Percentiles rank a stretch among this genome's conserved stretches.
phyloP scores from a whole-genome alignment of 768 basidiomycete species.

The Lactarius hengduanensis region DNA sequence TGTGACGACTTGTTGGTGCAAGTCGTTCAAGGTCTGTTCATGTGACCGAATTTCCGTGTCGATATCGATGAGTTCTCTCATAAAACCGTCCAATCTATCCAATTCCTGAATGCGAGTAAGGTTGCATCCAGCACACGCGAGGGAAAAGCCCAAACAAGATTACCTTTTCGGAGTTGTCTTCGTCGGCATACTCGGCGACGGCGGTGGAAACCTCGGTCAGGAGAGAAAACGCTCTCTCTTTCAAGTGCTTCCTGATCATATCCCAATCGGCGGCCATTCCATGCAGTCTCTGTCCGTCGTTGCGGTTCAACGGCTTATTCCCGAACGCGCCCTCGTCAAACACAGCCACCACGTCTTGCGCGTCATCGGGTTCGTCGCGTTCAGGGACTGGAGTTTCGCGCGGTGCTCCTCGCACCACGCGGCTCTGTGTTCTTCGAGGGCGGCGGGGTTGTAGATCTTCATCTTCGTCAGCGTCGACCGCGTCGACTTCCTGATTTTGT shows the following conservation, averaged over 20 bases:
- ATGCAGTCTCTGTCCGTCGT: slow-evolving; percentile 50
- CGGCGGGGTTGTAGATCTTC: slow-evolving; percentile 38
- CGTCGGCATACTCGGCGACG: slow-evolving; percentile 62
- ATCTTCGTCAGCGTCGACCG: slow-evolving; percentile 44
- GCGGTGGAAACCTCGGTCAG: slow-evolving; percentile 54
- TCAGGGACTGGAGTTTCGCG: slow-evolving; percentile 32
- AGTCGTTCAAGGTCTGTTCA: slow-evolving; percentile 48
- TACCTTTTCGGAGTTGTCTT: slow-evolving; percentile 53
- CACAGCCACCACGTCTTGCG: slow-evolving; percentile 32
- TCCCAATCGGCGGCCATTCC: slow-evolving; percentile 66
- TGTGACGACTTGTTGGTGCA: slow-evolving; percentile 55
- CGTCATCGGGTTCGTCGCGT: slow-evolving; percentile 37
- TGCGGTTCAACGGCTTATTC: slow-evolving; percentile 63
- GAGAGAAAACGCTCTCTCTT: slow-evolving; percentile 43
- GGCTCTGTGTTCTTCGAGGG: slow-evolving; percentile 35
- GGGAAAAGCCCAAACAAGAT: slow-evolving; percentile 23
- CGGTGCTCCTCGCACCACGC: background rate
- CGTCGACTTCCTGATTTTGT: slow-evolving; percentile 38
- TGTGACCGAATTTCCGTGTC: slow-evolving; percentile 59
- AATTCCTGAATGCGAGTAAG: slow-evolving; percentile 44
- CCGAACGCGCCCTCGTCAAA: slow-evolving; percentile 63
- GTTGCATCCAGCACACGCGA: slow-evolving; percentile 3
- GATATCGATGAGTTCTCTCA: slow-evolving; percentile 69
- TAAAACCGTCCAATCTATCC: slow-evolving; percentile 58
- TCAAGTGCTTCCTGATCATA: slow-evolving; percentile 49